Percentiles rank a stretch among this genome's conserved stretches.
Conservation (phyloP, 1,284 basidiomycete species). For the Volvariella volvacea region DNA sequence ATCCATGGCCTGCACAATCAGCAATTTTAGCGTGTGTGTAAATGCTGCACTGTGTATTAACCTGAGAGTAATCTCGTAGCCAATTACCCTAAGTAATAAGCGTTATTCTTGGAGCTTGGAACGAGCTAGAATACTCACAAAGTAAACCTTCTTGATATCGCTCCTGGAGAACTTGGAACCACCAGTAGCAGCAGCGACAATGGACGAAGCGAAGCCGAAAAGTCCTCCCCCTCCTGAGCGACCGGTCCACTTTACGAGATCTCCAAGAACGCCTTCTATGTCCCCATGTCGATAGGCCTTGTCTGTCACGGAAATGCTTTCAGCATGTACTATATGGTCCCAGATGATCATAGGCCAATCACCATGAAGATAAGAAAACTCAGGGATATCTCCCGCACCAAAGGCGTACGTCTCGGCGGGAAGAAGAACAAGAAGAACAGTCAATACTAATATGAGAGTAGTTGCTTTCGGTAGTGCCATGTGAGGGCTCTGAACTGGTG, state of each 20-base stretch:
- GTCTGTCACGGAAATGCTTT: slow-evolving; percentile 25
- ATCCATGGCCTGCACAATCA: slow-evolving; percentile 60
- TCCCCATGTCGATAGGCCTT: slow-evolving; percentile 76
- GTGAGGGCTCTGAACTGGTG: neutral
- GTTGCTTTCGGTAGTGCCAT: slow-evolving; percentile 19
- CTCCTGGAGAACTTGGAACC: slow-evolving; percentile 53
- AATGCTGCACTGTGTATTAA: slow-evolving; percentile 13
- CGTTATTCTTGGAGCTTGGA: slow-evolving; percentile 1
- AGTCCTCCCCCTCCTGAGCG: slow-evolving; percentile 41
- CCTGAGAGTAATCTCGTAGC: slow-evolving; percentile 59
- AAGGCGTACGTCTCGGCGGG: slow-evolving; percentile 44
- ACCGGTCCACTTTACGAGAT: slow-evolving; percentile 51
- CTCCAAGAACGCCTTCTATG: slow-evolving; percentile 56
- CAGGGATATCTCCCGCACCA: slow-evolving; percentile 57
- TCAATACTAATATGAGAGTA: slow-evolving; percentile 34
- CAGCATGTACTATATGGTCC: neutral
- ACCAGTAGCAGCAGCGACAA: slow-evolving; percentile 37
- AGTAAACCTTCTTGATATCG: slow-evolving; percentile 61
- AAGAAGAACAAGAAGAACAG: slow-evolving; percentile 38
- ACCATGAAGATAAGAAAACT: slow-evolving; percentile 57
- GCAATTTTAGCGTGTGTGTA: neutral
- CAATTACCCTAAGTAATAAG: slow-evolving; percentile 46
- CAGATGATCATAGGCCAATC: slow-evolving; percentile 10
- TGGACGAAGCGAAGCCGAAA: slow-evolving; percentile 40
- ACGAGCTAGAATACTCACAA: slow-evolving; percentile 31